Base-by-base conservation (phyloP, 2,329 filamentous ascomycete genomes). In the Hypoxylon sp. region DNA sequence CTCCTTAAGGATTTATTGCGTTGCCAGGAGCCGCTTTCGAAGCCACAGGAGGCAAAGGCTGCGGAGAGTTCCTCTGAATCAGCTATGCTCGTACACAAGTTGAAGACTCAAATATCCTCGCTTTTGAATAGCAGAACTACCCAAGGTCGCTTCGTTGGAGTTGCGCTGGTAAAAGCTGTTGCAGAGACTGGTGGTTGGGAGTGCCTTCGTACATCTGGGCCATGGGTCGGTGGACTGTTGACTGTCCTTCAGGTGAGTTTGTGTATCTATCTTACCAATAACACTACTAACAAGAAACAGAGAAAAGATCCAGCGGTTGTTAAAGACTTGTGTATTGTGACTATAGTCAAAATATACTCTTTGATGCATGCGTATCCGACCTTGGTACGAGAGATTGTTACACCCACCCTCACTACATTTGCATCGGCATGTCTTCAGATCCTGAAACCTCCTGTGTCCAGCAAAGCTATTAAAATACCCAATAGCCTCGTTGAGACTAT, bases 121-220 rank as follows among this genome's bases (percentile, higher is more conserved):
- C 83, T 97, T 12, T 81, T 97, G 32, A 91, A 92, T 75, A 93
- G 95, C 60, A 90, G 90, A 63, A 92, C 82, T 50, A 77, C 87
- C 2, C 88, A 94, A 72, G 92, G 90, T 45, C 88, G 93, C 73
- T 96, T 95, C 81, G 86, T 90, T 16, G 94, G 90, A 5, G 87
- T 92, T 45, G 89, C 91, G 14, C 80, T 97, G 51, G 87, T 94
- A 78, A 97, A 97, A 80, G 87, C 91, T 3, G 83, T 90, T 3
- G 83, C 97, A 45, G 94, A 97, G 73, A 88, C 91, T 41, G 94
- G 94, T 23, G 93, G 93, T 47, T 93, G 91, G 88, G 93, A 96
- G 74, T 88, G 91, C 62, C 83, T 97, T 63, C 88, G 90, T 68
- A 88, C 88, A 56, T 88, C 87, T 32, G 88, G 90, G 72, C 84